Percentiles rank a stretch among this genome's conserved stretches.
phyloP scores from a whole-genome alignment of 495 filamentous ascomycete genomes.

The Glarea lozoyensis region DNA sequence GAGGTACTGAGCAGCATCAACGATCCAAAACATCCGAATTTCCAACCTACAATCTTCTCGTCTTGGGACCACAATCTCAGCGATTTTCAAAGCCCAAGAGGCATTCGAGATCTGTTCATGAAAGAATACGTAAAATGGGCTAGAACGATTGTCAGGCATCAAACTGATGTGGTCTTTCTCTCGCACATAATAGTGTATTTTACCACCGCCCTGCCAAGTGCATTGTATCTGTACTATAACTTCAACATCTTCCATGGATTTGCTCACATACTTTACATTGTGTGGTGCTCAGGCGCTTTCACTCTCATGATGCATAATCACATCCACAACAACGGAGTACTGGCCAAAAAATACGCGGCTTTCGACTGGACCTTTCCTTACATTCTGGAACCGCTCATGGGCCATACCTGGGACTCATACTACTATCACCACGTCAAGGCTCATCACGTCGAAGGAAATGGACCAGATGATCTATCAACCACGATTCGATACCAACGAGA shows the following conservation, averaged over 20 bases:
- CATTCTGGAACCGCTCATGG: constrained; percentile 63
- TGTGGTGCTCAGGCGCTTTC: constrained; percentile 59
- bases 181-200: constrained; percentile 69
- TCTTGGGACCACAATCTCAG: neutral
- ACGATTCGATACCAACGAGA: constrained; percentile 74
- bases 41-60: neutral
- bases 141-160: constrained; percentile 20
- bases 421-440: constrained; percentile 82
- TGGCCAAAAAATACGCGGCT: constrained; percentile 34
- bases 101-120: neutral
- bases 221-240: constrained; percentile 48
- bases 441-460: constrained; percentile 77
- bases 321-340: constrained; percentile 66
- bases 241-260: constrained; percentile 60
- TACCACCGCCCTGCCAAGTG: constrained; percentile 57
- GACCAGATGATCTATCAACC: constrained; percentile 63
- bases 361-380: constrained; percentile 64
- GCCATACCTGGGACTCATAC: constrained; percentile 78
- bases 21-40: neutral
- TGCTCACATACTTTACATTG: constrained; percentile 51
- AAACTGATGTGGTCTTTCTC: constrained; percentile 65
- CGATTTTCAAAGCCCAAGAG: neutral
- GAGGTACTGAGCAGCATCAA: neutral
- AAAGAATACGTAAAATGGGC: constrained; percentile 23
- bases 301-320: constrained; percentile 79